Base-by-base conservation (phyloP, 1,284 basidiomycete species). In the Ganoderma sinense region DNA sequence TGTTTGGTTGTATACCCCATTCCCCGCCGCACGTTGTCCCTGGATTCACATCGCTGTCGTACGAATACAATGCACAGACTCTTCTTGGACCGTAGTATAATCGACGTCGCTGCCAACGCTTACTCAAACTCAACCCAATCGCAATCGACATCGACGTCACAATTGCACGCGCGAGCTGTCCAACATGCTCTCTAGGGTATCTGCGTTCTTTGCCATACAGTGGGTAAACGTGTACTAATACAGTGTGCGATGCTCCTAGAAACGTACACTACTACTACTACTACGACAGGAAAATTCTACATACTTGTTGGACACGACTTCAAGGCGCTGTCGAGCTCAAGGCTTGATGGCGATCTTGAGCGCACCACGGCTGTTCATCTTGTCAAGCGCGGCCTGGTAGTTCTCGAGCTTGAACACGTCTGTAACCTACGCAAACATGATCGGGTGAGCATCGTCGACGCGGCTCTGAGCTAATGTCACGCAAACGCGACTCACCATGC, bases 321-420 rank as follows among this genome's bases (percentile, higher is more conserved):
- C 29, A 18, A 51, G 41, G 29, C 48, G 45, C 66, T 26, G 23
- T 60, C 53, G 31, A 26, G 31, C 26, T 74, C 66, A 74, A 29
- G 81, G 81, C 73, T 79, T 82, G 64, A 84, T 78, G 11, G 77
- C 80, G 60, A 85, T 83, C 78, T 85, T 84, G 58, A 84, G 66
- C 18, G 83, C 82, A 7, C 70, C 74, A 14, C 82, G 79, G 71
- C 80, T 82, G 77, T 83, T 86, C 86, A 90, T 88, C 83, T 88
- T 89, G 78, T 90, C 89, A 43, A 91, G 80, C 13, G 88, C 89
- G 66, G 81, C 79, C 78, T 89, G 87, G 80, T 86, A 90, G 69
- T 89, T 85, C 69, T 85, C 84, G 67, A 90, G 79, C 67, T 82
- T 81, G 78, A 85, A 89, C 45, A 86, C 81, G 72, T 89, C 86